Percentiles rank a stretch among this genome's conserved stretches.
These are phyloP conservation scores for Spizellomyces sp. DNA, from an alignment of 192 early-diverging fungal species.

Conservation along the genomic window DNA sequence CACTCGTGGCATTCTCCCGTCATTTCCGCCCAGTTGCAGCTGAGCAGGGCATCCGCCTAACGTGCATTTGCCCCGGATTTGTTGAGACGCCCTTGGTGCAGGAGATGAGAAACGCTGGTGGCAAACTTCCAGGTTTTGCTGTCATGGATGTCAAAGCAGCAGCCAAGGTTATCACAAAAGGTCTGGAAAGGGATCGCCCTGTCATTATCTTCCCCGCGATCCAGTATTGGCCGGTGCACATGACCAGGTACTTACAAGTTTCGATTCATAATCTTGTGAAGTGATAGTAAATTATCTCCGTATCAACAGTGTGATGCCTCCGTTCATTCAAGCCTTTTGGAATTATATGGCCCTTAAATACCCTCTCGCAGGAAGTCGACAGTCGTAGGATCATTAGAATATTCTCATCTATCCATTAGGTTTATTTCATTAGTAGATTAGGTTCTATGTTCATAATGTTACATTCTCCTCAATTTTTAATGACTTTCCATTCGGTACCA, in stretches of 20 bases:
- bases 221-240: background rate
- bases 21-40: conserved; percentile 3
- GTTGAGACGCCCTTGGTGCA: conserved; percentile 4
- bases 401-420: too few species aligned
- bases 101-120: background rate
- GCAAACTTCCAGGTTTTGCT: background rate
- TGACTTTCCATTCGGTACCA: too few species aligned
- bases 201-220: conserved; percentile 11
- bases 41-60: background rate
- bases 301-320: background rate
- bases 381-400: background rate
- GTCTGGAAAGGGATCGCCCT: conserved; percentile 3
- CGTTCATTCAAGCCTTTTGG: background rate
- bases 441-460: too few species aligned
- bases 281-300: background rate
- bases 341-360: background rate
- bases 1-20: background rate
- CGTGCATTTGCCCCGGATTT: conserved; percentile 11
- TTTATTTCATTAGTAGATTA: too few species aligned
- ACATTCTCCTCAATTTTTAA: too few species aligned
- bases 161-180: background rate
- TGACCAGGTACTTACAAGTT: conserved; percentile 6
- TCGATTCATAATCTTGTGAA: background rate
- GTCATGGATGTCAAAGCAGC: background rate
- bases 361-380: conserved; percentile 1